Evolutionary conservation across 495 filamentous ascomycete species (phyloP), one percentile per base, ranked within the genome.

Genomic region (Letharia lupina): DNA sequence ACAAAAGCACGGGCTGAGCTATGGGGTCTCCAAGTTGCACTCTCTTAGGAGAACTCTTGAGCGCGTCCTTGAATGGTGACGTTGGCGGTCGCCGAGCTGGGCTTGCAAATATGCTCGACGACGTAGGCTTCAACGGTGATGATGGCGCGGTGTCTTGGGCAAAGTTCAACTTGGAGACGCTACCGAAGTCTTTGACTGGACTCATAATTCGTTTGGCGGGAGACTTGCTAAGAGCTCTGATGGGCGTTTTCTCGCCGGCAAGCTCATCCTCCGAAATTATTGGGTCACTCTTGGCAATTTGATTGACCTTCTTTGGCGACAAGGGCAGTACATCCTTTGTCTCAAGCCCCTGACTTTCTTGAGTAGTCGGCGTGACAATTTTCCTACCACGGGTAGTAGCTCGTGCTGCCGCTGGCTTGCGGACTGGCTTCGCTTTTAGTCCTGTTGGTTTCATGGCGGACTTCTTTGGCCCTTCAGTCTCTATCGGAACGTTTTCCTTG

Each of bases 231-330:
- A 74, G 54, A 65, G 69, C 57, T 70, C 69, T 78, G 37, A 75
- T 64, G 3, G 76, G 74, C 44, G 76, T 75, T 69, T 82, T 83
- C n/a, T 70, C 73, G 1, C 70, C 71, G 48, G 69, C 75, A 54
- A 83, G 69, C 68, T 85, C 81, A 69, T 84, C 82, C 15, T 84
- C 82, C 56, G 83, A 81, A 5, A 74, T 76, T 10, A 65, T 80
- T 10, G 77, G 75, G 12, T 78, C 69, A 13, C 75, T 74, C 67
- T 82, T 83, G 35, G 80, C 77, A 39, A 84, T 75, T 64, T 84
- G 82, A 52, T 75, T 81, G 40, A 76, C 74, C 69, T 84, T 85
- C 73, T 85, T 84, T 9, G 83, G 83, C 10, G 83, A 84, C n/a
- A 85, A 70, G 37, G 81, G 81, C 62, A 61, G 45, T 18, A 60